phyloP scores from a whole-genome alignment of 2,329 filamentous ascomycete genomes.

The Huntiella bhutanensis region DNA sequence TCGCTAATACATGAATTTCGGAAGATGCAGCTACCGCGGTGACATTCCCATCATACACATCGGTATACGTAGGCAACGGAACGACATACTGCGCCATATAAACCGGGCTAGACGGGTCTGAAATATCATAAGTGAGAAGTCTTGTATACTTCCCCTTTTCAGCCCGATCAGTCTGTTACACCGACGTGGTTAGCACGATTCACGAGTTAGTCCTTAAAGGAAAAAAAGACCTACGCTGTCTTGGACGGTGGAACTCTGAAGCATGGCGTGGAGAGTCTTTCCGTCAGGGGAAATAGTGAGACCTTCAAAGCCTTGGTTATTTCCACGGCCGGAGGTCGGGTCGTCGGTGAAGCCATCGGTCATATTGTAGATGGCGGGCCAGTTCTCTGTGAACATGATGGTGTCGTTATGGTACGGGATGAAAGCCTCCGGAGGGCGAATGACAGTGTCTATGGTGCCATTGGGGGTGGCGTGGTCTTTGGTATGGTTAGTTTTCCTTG shows the following conservation, averaged over 20 bases:
- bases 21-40: slow-evolving; percentile 41
- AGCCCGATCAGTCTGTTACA: slow-evolving; percentile 11
- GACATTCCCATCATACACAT: slow-evolving; percentile 29
- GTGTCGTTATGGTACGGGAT: slow-evolving; percentile 1
- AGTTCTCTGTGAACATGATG: slow-evolving; percentile 41
- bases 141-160: slow-evolving; percentile 35
- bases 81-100: slow-evolving; percentile 47
- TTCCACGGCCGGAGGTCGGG: slow-evolving; percentile 42
- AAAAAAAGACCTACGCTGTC: slow-evolving; percentile 13
- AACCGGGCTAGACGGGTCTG: slow-evolving; percentile 20
- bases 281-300: slow-evolving; percentile 44
- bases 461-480: not conserved
- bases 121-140: slow-evolving; percentile 44
- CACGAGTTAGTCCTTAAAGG: not conserved
- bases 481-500: not conserved
- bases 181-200: not conserved
- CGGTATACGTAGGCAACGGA: slow-evolving; percentile 38
- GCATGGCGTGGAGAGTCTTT: slow-evolving; percentile 41
- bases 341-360: slow-evolving; percentile 32
- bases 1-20: slow-evolving; percentile 45
- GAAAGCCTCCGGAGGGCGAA: not conserved
- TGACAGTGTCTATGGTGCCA: not conserved
- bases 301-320: slow-evolving; percentile 62
- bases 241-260: slow-evolving; percentile 40
- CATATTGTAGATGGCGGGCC: slow-evolving; percentile 39